Base-by-base conservation (phyloP, 108 stramenopile species). In the Epithemia pelagica region DNA sequence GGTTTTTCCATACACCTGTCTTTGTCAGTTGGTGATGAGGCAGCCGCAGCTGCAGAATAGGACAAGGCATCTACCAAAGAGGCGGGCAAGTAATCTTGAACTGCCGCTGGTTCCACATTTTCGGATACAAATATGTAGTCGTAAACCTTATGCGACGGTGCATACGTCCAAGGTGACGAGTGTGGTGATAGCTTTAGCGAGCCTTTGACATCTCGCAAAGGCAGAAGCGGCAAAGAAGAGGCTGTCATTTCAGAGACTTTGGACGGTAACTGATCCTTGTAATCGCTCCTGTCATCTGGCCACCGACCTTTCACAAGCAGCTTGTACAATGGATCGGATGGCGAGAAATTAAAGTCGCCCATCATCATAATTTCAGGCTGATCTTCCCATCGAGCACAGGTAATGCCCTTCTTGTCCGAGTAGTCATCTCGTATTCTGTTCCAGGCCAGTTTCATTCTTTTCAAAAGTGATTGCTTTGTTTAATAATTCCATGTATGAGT, bases 321-420 rank as follows among this genome's bases (percentile, higher is more conserved):
- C 8, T 55, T 28, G 64, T 81, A 63, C 1, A 81, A 21, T 2
- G 71, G 68, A 55, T 75, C 67, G 52, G 51, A 54, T 54, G 56
- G 62, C 31, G 65, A 58, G 64, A 81, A 66, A 62, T 81, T 81
- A 28, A 81, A 76, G 58, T 81, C 80, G 64, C 80, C 80, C 22
- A 61, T 65, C 20, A 81, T 31, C 0, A 81, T 54, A 51, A 74
- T 52, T 22, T 68, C 25, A 26, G 7, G 29, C 1, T 24, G 28
- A 1, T n/a, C 51, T 18, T 64, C 24, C 10, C 15, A 19, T 28
- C 25, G 7, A 25, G 18, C 22, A 54, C 53, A 28, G 2, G 54
- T 54, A 3, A 2, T 19, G 21, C 25, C 21, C 19, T 66, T n/a
- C n/a, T 66, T 28, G 32, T n/a, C n/a, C n/a, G n/a, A n/a, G 5